Evolutionary conservation across 345 rosid species (phyloP).

Genomic region (Citrus cavaleriei): DNA sequence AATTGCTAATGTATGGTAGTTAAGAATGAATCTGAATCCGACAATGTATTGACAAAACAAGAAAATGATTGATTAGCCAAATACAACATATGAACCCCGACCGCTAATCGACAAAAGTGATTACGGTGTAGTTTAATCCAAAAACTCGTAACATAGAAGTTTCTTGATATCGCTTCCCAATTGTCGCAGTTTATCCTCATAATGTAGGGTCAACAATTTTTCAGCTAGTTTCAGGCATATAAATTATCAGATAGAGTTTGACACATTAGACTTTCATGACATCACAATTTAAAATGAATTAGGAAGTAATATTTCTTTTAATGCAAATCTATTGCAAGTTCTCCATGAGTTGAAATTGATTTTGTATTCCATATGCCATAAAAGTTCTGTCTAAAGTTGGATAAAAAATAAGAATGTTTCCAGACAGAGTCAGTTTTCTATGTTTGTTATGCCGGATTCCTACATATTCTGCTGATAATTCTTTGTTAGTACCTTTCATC

Average conservation of each 20-base stretch:
- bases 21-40: conserved; percentile 2
- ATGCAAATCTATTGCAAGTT: neutral
- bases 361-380: neutral
- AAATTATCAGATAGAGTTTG: neutral
- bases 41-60: neutral
- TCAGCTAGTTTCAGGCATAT: neutral
- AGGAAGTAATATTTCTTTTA: neutral
- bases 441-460: neutral
- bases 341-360: neutral
- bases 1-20: neutral
- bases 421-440: neutral
- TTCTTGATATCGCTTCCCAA: neutral
- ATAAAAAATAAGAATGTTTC: neutral
- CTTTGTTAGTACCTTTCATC: neutral
- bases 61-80: neutral
- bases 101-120: neutral
- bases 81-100: neutral
- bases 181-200: neutral
- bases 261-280: neutral
- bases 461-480: neutral
- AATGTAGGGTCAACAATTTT: neutral
- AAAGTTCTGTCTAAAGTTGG: neutral
- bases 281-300: neutral
- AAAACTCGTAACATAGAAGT: neutral
- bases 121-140: neutral